Conservation (phyloP, 2,329 filamentous ascomycete species). For the Fusarium siculi region DNA sequence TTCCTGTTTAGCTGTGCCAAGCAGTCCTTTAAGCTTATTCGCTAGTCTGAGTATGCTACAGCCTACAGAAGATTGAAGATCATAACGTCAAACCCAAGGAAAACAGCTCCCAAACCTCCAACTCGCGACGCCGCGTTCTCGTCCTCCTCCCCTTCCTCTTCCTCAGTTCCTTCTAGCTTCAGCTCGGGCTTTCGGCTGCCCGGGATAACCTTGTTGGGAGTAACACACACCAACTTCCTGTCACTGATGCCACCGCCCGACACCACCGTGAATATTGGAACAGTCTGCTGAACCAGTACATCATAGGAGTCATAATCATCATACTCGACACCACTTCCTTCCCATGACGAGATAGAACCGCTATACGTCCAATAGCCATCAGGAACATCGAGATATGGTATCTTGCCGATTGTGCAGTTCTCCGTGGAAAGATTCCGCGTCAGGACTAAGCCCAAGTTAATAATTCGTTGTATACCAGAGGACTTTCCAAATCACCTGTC, state of each 20-base stretch:
- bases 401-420: not conserved
- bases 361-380: not conserved
- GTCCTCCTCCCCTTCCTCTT: not conserved
- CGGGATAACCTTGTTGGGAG: not conserved
- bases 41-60: not conserved
- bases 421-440: not conserved
- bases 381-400: not conserved
- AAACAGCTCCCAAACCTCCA: not conserved
- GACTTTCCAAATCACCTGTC: no score
- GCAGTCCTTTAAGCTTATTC: not conserved
- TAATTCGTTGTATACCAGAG: no score
- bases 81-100: not conserved
- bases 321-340: not conserved
- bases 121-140: not conserved
- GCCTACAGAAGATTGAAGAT: not conserved
- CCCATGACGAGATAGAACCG: rapidly evolving
- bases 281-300: not conserved
- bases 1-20: not conserved
- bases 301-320: not conserved
- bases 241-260: rapidly evolving
- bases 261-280: not conserved
- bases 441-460: not conserved
- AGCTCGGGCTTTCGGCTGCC: not conserved
- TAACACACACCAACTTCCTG: not conserved
- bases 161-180: not conserved